Evolutionary conservation across 192 early-diverging fungal species (phyloP).

Genomic region (Backusella psychrophila): DNA sequence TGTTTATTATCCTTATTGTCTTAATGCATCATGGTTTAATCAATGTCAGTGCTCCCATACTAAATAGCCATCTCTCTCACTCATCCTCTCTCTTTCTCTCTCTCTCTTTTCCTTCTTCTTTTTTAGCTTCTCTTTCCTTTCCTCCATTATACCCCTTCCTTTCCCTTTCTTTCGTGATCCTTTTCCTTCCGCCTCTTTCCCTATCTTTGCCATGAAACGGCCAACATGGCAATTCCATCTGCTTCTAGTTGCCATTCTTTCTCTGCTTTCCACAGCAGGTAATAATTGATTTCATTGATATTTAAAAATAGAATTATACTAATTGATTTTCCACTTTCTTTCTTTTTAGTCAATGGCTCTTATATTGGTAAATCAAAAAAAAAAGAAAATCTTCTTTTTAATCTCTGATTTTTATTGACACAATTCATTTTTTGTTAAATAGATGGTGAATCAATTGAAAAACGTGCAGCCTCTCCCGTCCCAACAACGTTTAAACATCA

Average conservation of each 20-base stretch:
- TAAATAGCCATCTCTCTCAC: background rate
- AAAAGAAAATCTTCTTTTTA: background rate
- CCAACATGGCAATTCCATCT: background rate
- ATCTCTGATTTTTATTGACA: background rate
- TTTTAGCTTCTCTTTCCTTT: background rate
- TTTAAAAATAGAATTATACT: background rate
- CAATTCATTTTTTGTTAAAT: background rate
- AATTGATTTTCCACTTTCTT: background rate
- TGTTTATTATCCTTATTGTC: constrained; percentile 11
- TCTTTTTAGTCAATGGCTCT: background rate
- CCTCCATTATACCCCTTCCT: constrained; percentile 2
- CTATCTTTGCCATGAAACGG: constrained; percentile 3
- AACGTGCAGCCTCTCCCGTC: background rate
- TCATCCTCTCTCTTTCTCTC: background rate
- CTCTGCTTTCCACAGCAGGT: background rate
- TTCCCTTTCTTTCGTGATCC: background rate
- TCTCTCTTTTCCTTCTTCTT: background rate
- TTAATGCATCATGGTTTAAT: constrained; percentile 13
- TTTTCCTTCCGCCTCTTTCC: background rate
- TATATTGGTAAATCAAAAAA: background rate
- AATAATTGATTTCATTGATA: background rate
- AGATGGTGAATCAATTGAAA: background rate
- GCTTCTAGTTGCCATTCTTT: background rate
- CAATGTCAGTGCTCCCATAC: constrained; percentile 18
- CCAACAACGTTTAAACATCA: background rate